These are phyloP conservation scores for Solanum tarijense DNA, from an alignment of 257 asterid species.

Conservation along the genomic window DNA sequence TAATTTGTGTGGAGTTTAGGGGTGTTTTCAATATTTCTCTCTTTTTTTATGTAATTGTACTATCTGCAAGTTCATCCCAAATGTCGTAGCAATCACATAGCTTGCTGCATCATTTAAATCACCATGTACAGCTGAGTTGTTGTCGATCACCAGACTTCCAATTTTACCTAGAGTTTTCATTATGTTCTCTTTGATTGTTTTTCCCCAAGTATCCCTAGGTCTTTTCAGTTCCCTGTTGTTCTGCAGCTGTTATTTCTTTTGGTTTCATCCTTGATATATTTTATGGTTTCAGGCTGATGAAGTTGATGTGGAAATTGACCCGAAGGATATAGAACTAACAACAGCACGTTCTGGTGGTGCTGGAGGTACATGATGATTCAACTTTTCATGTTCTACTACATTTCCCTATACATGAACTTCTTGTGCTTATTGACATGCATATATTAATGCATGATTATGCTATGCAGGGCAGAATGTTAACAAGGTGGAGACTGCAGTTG, in stretches of 20 bases:
- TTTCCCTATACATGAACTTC: not conserved
- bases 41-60: not conserved
- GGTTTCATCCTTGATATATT: constrained; percentile 11
- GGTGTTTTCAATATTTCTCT: too few relatives aligned
- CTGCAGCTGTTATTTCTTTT: not conserved
- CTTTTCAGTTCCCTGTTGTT: not conserved
- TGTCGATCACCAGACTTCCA: not conserved
- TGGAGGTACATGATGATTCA: constrained; percentile 58
- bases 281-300: constrained; percentile 74
- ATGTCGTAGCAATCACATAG: not conserved
- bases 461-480: constrained; percentile 96
- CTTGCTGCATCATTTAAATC: not conserved
- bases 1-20: too few relatives aligned
- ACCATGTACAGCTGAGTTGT: not conserved
- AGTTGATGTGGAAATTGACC: constrained; percentile 95
- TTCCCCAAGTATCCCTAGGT: not conserved
- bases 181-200: not conserved
- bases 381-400: not conserved
- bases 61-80: not conserved
- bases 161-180: not conserved
- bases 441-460: constrained; percentile 8
- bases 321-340: constrained; percentile 93
- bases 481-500: constrained; percentile 99
- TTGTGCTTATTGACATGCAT: not conserved
- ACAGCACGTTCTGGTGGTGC: constrained; percentile 99